phyloP scores from a whole-genome alignment of 2,329 filamentous ascomycete species.

The Aureobasidium sp. region DNA sequence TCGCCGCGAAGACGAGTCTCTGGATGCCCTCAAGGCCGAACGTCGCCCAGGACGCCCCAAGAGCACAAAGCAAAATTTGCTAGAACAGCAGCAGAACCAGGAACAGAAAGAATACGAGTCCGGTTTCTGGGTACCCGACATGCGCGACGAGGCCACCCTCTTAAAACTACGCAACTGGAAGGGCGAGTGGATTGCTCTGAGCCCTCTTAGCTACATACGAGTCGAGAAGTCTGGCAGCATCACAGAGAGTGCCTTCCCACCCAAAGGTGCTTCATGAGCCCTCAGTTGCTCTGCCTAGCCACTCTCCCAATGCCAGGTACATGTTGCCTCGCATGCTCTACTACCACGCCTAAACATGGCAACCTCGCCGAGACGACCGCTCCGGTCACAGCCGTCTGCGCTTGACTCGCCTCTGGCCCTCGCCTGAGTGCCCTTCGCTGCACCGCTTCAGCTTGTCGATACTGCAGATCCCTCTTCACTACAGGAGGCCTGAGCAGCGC shows the following conservation, averaged over 20 bases:
- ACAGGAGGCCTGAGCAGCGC: not conserved
- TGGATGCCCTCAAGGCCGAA: slow-evolving; percentile 54
- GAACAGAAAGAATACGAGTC: slow-evolving; percentile 73
- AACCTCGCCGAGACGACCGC: not conserved
- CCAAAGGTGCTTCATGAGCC: slow-evolving; percentile 34
- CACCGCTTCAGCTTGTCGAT: not conserved
- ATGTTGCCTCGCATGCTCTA: not conserved
- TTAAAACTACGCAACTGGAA: slow-evolving; percentile 65
- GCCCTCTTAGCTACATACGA: slow-evolving; percentile 67
- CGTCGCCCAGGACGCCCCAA: slow-evolving; percentile 73
- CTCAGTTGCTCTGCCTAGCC: not conserved
- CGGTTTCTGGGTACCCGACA: slow-evolving; percentile 81
- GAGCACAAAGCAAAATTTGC: slow-evolving; percentile 64
- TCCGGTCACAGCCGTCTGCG: not conserved
- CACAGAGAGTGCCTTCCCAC: slow-evolving; percentile 69
- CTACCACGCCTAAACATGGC: not conserved
- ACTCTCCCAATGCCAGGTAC: not conserved
- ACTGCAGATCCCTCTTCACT: not conserved
- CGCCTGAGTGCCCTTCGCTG: not conserved
- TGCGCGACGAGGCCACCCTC: slow-evolving; percentile 58
- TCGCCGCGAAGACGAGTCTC: slow-evolving; percentile 62
- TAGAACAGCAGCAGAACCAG: slow-evolving; percentile 60
- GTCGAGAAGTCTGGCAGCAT: slow-evolving; percentile 58
- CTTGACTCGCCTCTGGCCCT: too few species aligned
- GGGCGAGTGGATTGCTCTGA: slow-evolving; percentile 73